These are phyloP conservation scores for Jamesozyma lodderae DNA, from an alignment of 805 yeast species.

Conservation along the genomic window DNA sequence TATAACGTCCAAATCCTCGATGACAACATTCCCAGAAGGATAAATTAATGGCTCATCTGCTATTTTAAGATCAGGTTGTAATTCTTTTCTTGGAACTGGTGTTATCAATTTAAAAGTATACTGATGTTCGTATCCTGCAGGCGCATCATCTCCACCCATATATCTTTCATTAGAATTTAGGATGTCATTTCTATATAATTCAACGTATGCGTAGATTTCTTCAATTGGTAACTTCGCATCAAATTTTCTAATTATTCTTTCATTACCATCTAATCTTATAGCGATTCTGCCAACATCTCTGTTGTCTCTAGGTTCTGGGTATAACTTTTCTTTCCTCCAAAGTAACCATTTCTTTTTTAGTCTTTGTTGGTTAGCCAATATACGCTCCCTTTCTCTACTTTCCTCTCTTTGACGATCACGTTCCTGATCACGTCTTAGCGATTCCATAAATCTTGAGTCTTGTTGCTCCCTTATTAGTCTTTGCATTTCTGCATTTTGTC, in stretches of 20 bases:
- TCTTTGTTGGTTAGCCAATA: constrained; percentile 15
- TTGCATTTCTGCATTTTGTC: constrained; percentile 49
- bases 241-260: constrained; percentile 45
- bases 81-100: constrained; percentile 47
- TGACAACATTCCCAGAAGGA: constrained; percentile 60
- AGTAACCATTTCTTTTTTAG: constrained; percentile 36
- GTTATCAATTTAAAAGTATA: constrained; percentile 44
- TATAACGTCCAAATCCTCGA: constrained; percentile 28
- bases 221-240: constrained; percentile 39
- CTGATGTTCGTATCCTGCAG: constrained; percentile 36
- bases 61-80: constrained; percentile 31
- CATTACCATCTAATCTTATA: constrained; percentile 55
- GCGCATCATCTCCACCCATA: constrained; percentile 21
- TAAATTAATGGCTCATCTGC: constrained; percentile 39
- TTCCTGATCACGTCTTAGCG: constrained; percentile 58
- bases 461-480: constrained; percentile 59
- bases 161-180: constrained; percentile 14
- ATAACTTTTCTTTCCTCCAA: constrained; percentile 37
- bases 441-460: constrained; percentile 65
- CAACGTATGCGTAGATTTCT: constrained; percentile 66
- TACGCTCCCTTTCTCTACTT: constrained; percentile 30
- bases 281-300: constrained; percentile 52
- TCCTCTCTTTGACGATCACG: constrained; percentile 29
- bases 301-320: constrained; percentile 23
- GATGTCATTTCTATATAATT: constrained; percentile 34